Evolutionary conservation across 2,329 filamentous ascomycete genomes (phyloP).

Genomic region (Paramyrothecium sp.): DNA sequence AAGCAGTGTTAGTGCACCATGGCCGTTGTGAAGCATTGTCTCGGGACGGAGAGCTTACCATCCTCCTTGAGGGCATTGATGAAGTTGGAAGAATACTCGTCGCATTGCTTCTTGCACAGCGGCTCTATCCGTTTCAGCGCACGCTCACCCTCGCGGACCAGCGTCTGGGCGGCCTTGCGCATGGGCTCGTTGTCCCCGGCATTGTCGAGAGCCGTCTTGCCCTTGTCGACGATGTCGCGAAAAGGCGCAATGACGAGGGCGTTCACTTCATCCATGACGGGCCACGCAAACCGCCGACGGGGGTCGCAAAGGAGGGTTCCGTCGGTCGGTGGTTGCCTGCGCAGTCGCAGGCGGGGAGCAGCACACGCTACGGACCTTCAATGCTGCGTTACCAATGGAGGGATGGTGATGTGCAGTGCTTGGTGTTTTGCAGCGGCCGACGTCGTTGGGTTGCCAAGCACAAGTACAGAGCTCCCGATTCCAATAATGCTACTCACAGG

Average conservation of each 20-base stretch:
- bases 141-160: constrained; percentile 48
- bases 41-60: constrained; percentile 32
- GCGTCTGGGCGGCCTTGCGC: constrained; percentile 46
- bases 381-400: background rate
- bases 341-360: background rate
- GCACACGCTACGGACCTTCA: background rate
- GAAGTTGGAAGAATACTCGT: constrained; percentile 49
- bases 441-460: background rate
- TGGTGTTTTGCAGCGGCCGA: background rate
- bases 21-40: too few species aligned
- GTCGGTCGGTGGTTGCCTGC: background rate
- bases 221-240: constrained; percentile 52
- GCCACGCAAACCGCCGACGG: background rate
- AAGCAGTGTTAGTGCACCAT: constrained; percentile 10
- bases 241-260: constrained; percentile 51
- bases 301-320: background rate
- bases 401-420: background rate
- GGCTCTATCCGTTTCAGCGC: constrained; percentile 50
- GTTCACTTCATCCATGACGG: constrained; percentile 37
- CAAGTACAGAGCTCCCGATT: background rate
- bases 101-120: constrained; percentile 45
- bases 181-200: constrained; percentile 43
- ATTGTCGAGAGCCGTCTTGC: constrained; percentile 44
- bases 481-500: too few species aligned
- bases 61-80: constrained; percentile 52